A percentile compares a stretch with the other conserved stretches of the same genome.
Evolutionary conservation across 1,139 yeast genomes (phyloP).

Genomic region (Pichia sp.): DNA sequence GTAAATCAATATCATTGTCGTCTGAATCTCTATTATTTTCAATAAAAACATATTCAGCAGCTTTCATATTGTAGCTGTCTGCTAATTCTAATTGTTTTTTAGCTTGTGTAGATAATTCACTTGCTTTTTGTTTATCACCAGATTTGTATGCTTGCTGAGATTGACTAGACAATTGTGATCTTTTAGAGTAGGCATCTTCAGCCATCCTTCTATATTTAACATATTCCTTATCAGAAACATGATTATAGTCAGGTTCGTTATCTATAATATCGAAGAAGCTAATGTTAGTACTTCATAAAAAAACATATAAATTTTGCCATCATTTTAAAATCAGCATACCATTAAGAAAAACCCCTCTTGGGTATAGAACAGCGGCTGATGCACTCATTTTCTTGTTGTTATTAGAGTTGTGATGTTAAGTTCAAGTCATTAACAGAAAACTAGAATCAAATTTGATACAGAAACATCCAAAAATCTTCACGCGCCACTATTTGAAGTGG

Average conservation of each 20-base stretch:
- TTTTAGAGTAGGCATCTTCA: conserved; percentile 53
- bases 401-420: not conserved
- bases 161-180: conserved; percentile 50
- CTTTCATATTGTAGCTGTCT: conserved; percentile 65
- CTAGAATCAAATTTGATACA: not conserved
- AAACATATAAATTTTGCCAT: not conserved
- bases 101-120: conserved; percentile 63
- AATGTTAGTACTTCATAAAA: not conserved
- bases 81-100: conserved; percentile 55
- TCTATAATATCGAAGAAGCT: not conserved
- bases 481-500: too few relatives aligned
- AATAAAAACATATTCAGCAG: conserved; percentile 85
- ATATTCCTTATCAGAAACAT: conserved; percentile 63
- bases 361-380: not conserved
- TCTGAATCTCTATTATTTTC: conserved; percentile 84
- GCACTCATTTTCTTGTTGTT: not conserved
- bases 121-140: conserved; percentile 72
- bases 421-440: not conserved
- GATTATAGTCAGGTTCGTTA: conserved; percentile 51
- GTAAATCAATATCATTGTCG: conserved; percentile 83
- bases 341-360: not conserved
- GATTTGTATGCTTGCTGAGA: conserved; percentile 71
- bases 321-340: not conserved
- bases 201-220: conserved; percentile 63
- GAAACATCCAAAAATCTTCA: too few relatives aligned